phyloP scores from a whole-genome alignment of 352 stramenopile genomes.

The Pythium apleroticum region DNA sequence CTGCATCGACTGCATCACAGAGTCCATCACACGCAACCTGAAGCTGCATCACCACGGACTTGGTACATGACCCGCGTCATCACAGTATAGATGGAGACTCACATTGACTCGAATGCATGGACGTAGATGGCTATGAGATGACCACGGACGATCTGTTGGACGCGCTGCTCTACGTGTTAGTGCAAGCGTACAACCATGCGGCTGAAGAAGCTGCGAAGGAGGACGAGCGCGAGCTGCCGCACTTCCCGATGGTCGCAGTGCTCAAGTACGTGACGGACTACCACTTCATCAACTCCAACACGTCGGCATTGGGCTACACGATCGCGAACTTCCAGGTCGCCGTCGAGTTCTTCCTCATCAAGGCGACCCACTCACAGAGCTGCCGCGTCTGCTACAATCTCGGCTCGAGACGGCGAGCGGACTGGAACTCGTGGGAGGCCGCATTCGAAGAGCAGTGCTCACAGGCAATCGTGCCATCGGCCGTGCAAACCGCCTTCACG shows the following conservation, averaged over 20 bases:
- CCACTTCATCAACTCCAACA: conserved; percentile 86
- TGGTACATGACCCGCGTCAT: too few species aligned
- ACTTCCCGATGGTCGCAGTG: conserved; percentile 55
- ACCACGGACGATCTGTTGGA: conserved; percentile 84
- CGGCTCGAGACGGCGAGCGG: conserved; percentile 6
- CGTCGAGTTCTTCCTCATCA: conserved; percentile 73
- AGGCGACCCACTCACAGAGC: conserved; percentile 27
- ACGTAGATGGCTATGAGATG: conserved; percentile 44
- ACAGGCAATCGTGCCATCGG: conserved; percentile 20
- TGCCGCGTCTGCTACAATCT: conserved; percentile 30
- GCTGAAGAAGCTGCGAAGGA: conserved; percentile 11
- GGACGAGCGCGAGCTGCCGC: conserved; percentile 7
- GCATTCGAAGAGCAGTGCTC: conserved; percentile 19
- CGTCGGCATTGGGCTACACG: conserved; percentile 73
- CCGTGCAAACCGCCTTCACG: conserved; percentile 21
- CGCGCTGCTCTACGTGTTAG: conserved; percentile 65
- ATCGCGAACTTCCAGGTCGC: conserved; percentile 82
- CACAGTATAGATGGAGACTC: too few species aligned
- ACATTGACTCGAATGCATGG: background rate
- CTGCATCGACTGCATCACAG: conserved; percentile 62
- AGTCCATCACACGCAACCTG: conserved; percentile 55
- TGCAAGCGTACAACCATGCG: conserved; percentile 45
- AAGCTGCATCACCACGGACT: conserved; percentile 50
- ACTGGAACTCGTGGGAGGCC: conserved; percentile 19
- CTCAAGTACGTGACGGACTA: conserved; percentile 76